These are phyloP conservation scores for Medicago lupulina DNA, from an alignment of 306 rosid genomes.

Conservation along the genomic window DNA sequence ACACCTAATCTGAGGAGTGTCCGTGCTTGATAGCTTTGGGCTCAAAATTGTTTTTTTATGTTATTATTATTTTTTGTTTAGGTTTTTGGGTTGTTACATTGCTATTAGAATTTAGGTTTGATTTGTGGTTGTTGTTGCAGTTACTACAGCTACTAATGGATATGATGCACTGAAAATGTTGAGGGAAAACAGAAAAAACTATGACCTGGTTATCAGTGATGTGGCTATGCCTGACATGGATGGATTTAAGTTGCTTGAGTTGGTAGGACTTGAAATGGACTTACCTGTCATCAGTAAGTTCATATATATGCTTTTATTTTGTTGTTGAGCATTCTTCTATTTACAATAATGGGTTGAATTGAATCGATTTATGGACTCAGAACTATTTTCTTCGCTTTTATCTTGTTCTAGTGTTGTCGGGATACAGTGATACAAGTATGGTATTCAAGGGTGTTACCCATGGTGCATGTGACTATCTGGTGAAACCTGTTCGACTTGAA, in stretches of 20 bases:
- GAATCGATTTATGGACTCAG: conserved; percentile 20
- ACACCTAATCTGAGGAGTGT: too few relatives aligned
- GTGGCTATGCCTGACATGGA: conserved; percentile 94
- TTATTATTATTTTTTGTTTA: too few relatives aligned
- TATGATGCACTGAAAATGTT: conserved; percentile 70
- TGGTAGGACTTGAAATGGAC: conserved; percentile 94
- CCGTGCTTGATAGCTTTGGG: too few relatives aligned
- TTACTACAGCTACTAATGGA: conserved; percentile 72
- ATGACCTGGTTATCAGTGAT: conserved; percentile 88
- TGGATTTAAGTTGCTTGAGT: conserved; percentile 92
- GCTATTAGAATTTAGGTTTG: neutral
- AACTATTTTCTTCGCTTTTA: conserved; percentile 21
- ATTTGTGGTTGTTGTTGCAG: conserved; percentile 57
- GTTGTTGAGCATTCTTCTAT: neutral
- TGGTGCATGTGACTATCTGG: conserved; percentile 84
- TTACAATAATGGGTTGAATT: neutral
- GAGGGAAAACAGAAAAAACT: conserved; percentile 74
- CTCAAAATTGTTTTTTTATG: too few relatives aligned
- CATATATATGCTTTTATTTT: conserved; percentile 10
- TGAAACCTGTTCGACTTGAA: conserved; percentile 81
- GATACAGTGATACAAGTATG: conserved; percentile 71
- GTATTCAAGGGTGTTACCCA: conserved; percentile 85
- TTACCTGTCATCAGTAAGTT: conserved; percentile 88
- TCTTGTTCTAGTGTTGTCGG: conserved; percentile 73
- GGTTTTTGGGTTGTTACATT: too few relatives aligned